Evolutionary conservation across 2,329 filamentous ascomycete genomes (phyloP), one percentile per base, ranked within the genome.

Genomic region (Nemania sp.): DNA sequence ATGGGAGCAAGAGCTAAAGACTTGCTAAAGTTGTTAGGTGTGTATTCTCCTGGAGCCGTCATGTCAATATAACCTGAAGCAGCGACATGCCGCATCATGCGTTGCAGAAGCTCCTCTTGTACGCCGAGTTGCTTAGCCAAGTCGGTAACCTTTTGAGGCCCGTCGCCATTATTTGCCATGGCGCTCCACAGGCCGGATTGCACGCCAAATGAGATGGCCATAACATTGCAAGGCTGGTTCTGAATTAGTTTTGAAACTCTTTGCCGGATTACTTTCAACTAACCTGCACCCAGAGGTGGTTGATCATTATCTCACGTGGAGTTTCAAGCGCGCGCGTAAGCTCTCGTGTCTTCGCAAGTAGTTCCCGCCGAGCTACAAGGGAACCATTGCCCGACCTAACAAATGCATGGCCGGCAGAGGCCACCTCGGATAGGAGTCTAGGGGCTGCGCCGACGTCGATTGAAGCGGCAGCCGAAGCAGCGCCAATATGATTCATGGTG

Each of bases 1-100:
- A 83, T 79, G 20, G 77, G 73, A 3, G 77, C 74, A 24, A 81
- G 72, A 47, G 74, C 76, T 59, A 82, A 68, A 0, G 79, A 76
- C 49, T 80, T 80, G 51, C 77, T 74, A 62, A 81, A 82, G 72
- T 79, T 82, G 62, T 79, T 83, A 0, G 77, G 73, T 69, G 72
- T 70, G 70, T 82, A 83, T 29, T 77, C 75, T 51, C 83, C 79
- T 0, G 66, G 58, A 0, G 72, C 79, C 0, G 75, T 74, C 66
- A 83, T 80, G 0, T 73, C 71, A 53, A 83, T 72, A 66, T 82
- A 80, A 0, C 81, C 81, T 78, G 82, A 81, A 0, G 80, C 77
- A 0, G 72, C 75, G 0, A 82, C 67, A 62, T 83, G 81, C 15
- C 78, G 73, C 72, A 83, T 73, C 35, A 82, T 67, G 56, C 68